Evolutionary conservation across 2,329 filamentous ascomycete genomes (phyloP), one percentile per base, ranked within the genome.

Genomic region (Chaetothyriales sp.): DNA sequence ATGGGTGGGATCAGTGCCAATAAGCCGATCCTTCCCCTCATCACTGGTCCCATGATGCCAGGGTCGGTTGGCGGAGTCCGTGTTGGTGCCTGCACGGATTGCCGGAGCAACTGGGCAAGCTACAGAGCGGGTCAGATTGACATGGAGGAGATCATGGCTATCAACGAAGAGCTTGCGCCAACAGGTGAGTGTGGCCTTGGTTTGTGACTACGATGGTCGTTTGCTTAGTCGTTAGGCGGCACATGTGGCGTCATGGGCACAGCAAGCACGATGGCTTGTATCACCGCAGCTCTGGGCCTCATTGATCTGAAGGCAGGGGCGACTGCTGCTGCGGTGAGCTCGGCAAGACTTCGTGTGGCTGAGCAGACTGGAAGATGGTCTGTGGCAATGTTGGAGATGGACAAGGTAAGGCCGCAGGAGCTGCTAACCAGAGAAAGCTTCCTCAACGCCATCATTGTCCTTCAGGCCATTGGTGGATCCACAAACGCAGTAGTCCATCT

Each of bases 1-100:
- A 87, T 88, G 84, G 84, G 83, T 1, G 83, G 78, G 0, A 82
- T 87, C 15, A 86, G 82, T 0, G 83, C 83, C 0, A 85, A 86
- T 57, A 86, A 86, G 61, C 82, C 83, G 0, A 74, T 85, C 1
- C 62, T 87, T 1, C 82, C 81, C 20, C 69, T 87, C 0, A 76
- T 86, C 0, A 86, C 83, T 0, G 83, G 83, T 0, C 83, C 84
- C 0, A 87, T 88, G 82, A 80, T 86, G 77, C 82, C 83, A 0
- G 84, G 83, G 0, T 84, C 77, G 43, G 54, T 58, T 15, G 71
- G 74, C 10, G 83, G 83, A 0, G 70, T 73, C 1, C 69, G 83
- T 0, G 76, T 88, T 1, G 83, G 84, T 1, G 84, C 84, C 5
- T 88, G 84, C 55, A 88, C 84, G 0, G 84, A 88, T 59, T 88